Conservation (phyloP, 305 asterid genomes). For the Plantago coronopus region DNA sequence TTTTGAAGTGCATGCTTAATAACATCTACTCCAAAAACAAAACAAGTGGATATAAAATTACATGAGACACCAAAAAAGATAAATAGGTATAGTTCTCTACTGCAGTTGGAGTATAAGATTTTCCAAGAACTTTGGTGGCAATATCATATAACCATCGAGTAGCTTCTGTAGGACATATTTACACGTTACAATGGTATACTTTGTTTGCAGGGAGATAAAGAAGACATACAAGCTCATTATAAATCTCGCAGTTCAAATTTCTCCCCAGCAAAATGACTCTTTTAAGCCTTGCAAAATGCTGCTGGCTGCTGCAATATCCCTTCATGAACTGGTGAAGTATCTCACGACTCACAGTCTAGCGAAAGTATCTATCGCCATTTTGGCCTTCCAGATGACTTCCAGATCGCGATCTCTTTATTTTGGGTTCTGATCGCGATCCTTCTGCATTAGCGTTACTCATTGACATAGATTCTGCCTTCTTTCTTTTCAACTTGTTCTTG, state of each 20-base stretch:
- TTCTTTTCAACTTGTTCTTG: conserved; percentile 49
- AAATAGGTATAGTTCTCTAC: neutral
- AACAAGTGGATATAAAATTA: too few species aligned
- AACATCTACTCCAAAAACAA: too few species aligned
- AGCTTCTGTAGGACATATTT: neutral
- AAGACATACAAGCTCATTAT: neutral
- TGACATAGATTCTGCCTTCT: conserved; percentile 26
- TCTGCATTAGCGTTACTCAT: conserved; percentile 19
- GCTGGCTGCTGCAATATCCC: neutral
- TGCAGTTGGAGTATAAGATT: neutral
- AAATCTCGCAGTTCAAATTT: neutral
- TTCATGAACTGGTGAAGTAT: neutral
- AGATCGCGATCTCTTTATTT: conserved; percentile 18
- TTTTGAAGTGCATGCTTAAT: too few species aligned
- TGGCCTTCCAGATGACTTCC: conserved; percentile 18
- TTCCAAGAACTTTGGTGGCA: neutral
- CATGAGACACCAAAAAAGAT: too few species aligned
- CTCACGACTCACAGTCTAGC: neutral
- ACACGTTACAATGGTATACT: neutral
- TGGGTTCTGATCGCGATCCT: conserved; percentile 17
- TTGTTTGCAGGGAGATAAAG: neutral
- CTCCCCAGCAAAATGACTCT: neutral
- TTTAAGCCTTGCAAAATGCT: neutral
- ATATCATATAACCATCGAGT: neutral
- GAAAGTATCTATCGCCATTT: conserved; percentile 21